These are phyloP conservation scores for Asterophora parasitica DNA, from an alignment of 768 basidiomycete species.

Conservation along the genomic window DNA sequence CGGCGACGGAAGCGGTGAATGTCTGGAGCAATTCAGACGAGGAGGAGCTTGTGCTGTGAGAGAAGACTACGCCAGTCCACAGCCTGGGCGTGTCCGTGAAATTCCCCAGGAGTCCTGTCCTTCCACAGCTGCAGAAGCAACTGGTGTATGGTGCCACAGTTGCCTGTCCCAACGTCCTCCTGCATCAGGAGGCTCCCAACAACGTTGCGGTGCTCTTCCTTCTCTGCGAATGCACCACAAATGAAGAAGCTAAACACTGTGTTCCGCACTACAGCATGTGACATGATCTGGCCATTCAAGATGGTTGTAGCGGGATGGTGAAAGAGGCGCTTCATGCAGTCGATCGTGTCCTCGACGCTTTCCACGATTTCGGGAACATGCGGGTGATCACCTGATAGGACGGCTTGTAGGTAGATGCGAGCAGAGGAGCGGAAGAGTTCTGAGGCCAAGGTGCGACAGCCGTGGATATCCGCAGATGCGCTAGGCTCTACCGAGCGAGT, in stretches of 20 bases:
- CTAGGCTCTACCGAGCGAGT: conserved; percentile 20
- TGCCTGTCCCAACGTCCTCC: conserved; percentile 58
- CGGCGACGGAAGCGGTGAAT: background rate
- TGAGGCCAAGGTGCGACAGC: conserved; percentile 41
- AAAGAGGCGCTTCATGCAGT: conserved; percentile 37
- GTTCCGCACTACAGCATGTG: conserved; percentile 61
- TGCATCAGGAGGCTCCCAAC: conserved; percentile 44
- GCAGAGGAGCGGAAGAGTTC: conserved; percentile 74
- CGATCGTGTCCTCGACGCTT: conserved; percentile 50
- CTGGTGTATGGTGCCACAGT: conserved; percentile 48
- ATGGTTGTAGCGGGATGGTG: conserved; percentile 16
- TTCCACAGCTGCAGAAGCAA: conserved; percentile 61
- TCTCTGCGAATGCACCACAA: conserved; percentile 63
- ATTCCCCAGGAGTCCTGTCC: too few relatives aligned
- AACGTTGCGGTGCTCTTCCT: conserved; percentile 33
- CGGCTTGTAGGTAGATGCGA: conserved; percentile 68
- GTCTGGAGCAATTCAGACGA: conserved; percentile 41
- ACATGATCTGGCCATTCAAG: conserved; percentile 22
- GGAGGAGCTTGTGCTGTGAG: conserved; percentile 45
- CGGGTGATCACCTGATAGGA: conserved; percentile 71
- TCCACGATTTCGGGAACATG: conserved; percentile 56
- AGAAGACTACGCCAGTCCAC: conserved; percentile 64
- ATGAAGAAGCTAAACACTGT: conserved; percentile 78
- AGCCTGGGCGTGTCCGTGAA: conserved; percentile 12
- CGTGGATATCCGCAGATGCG: conserved; percentile 18